Percentiles rank a stretch among this genome's conserved stretches.
These are phyloP conservation scores for Papiliotrema laurentii DNA, from an alignment of 1,284 basidiomycete genomes.

Conservation along the genomic window DNA sequence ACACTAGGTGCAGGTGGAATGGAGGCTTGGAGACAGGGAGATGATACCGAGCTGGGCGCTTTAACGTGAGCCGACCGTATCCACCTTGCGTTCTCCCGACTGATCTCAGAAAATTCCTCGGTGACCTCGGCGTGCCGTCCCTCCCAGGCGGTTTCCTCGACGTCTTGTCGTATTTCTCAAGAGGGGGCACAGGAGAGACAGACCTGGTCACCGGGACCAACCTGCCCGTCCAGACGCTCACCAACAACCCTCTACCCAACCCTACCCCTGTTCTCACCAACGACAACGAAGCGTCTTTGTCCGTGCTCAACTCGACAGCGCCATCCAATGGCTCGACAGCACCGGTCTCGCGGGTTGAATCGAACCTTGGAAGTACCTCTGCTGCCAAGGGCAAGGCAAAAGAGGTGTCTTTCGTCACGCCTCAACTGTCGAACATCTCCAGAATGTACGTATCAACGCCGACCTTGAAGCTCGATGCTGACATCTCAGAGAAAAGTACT, in stretches of 20 bases:
- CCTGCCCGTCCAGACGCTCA: background rate
- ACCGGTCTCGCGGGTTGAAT: background rate
- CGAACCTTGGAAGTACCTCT: background rate
- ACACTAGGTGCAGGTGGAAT: constrained; percentile 10
- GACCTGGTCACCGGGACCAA: constrained; percentile 11
- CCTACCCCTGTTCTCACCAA: background rate
- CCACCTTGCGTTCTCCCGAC: background rate
- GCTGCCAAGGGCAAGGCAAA: constrained; percentile 23
- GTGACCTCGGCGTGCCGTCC: constrained; percentile 40
- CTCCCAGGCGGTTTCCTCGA: constrained; percentile 44
- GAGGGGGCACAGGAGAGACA: constrained; percentile 12
- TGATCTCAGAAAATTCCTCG: constrained; percentile 39
- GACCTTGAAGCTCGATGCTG: background rate
- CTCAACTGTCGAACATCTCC: constrained; percentile 20
- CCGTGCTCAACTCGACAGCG: background rate
- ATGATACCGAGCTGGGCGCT: constrained; percentile 33
- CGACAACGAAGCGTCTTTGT: background rate
- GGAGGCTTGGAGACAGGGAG: constrained; percentile 4
- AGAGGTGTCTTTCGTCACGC: constrained; percentile 7
- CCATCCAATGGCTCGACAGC: background rate
- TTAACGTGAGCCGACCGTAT: constrained; percentile 20
- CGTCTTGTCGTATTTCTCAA: constrained; percentile 28
- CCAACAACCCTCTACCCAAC: background rate
- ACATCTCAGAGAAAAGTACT: constrained; percentile 66
- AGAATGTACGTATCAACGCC: constrained; percentile 21